Percentiles rank a stretch among this genome's conserved stretches.
Conservation (phyloP, 1,284 basidiomycete genomes). For the Peniophora sp. region DNA sequence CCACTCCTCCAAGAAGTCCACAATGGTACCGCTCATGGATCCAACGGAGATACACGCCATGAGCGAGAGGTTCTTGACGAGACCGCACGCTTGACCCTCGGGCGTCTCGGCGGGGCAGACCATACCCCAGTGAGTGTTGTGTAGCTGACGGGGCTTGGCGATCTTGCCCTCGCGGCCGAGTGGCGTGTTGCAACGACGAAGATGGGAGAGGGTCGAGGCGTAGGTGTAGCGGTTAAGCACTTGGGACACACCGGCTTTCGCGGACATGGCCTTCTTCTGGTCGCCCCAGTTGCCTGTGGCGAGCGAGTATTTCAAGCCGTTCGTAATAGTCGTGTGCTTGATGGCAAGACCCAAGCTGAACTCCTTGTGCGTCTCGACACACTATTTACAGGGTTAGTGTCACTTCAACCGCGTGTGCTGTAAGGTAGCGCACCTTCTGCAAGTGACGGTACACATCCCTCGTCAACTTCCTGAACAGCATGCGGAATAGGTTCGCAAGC, state of each 20-base stretch:
- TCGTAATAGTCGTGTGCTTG: constrained; percentile 95
- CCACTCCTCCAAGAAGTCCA: constrained; percentile 99
- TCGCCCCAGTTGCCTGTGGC: constrained; percentile 99
- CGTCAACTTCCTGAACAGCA: constrained; percentile 95
- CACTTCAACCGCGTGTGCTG: background rate
- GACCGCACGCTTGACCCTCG: constrained; percentile 98
- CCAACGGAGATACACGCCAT: constrained; percentile 99
- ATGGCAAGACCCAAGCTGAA: constrained; percentile 92
- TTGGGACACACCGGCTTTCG: constrained; percentile 98
- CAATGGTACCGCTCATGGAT: constrained; percentile 91
- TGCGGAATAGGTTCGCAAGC: constrained; percentile 92
- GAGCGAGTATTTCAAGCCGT: constrained; percentile 96
- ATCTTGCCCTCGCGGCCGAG: constrained; percentile 99
- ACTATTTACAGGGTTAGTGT: constrained; percentile 38
- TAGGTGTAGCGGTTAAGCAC: constrained; percentile 99
- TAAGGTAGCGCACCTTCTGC: constrained; percentile 66
- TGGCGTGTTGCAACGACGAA: constrained; percentile 97
- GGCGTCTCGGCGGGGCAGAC: constrained; percentile 99
- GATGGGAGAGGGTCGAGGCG: constrained; percentile 95
- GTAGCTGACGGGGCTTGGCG: constrained; percentile 97
- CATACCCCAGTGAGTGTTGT: constrained; percentile 99
- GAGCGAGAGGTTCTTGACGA: constrained; percentile 97
- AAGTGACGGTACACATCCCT: constrained; percentile 96
- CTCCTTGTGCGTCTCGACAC: constrained; percentile 94
- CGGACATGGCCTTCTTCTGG: constrained; percentile 97